phyloP scores from a whole-genome alignment of 768 basidiomycete genomes.

The Termitomyces sp. region DNA sequence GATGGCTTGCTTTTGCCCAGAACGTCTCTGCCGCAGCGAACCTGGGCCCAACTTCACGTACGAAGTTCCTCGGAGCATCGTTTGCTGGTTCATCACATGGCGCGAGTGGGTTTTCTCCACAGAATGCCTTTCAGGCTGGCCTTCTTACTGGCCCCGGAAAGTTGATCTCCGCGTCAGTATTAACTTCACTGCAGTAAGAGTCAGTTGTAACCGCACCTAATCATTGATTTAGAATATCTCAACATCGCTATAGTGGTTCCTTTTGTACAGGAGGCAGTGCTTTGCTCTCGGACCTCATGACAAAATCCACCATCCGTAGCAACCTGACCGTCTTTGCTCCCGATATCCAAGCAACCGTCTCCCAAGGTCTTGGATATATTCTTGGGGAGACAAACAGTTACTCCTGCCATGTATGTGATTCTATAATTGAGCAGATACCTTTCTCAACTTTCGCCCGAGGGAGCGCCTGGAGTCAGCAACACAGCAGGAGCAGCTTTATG shows the following conservation, averaged over 20 bases:
- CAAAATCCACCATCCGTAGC: slow-evolving; percentile 51
- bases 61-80: slow-evolving; percentile 45
- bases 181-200: background rate
- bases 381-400: slow-evolving; percentile 63
- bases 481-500: slow-evolving; percentile 56
- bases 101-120: slow-evolving; percentile 54
- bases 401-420: slow-evolving; percentile 35
- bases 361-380: slow-evolving; percentile 49
- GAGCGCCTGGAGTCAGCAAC: slow-evolving; percentile 46
- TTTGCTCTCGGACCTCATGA: slow-evolving; percentile 63
- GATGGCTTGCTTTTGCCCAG: slow-evolving; percentile 52
- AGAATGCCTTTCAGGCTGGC: slow-evolving; percentile 51
- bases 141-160: slow-evolving; percentile 45
- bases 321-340: slow-evolving; percentile 51
- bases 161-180: slow-evolving; percentile 49
- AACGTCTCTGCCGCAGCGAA: slow-evolving; percentile 42
- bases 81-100: slow-evolving; percentile 50
- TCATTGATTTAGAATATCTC: slow-evolving; percentile 42
- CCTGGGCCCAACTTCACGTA: slow-evolving; percentile 33
- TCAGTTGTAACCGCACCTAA: background rate
- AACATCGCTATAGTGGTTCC: slow-evolving; percentile 57
- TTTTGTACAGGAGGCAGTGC: slow-evolving; percentile 56
- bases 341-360: slow-evolving; percentile 50
- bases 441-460: slow-evolving; percentile 13
- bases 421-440: background rate